Evolutionary conservation across 176 grass and related monocot species (phyloP), one percentile per base, ranked within the genome.

Genomic region (Musa itinerans): DNA sequence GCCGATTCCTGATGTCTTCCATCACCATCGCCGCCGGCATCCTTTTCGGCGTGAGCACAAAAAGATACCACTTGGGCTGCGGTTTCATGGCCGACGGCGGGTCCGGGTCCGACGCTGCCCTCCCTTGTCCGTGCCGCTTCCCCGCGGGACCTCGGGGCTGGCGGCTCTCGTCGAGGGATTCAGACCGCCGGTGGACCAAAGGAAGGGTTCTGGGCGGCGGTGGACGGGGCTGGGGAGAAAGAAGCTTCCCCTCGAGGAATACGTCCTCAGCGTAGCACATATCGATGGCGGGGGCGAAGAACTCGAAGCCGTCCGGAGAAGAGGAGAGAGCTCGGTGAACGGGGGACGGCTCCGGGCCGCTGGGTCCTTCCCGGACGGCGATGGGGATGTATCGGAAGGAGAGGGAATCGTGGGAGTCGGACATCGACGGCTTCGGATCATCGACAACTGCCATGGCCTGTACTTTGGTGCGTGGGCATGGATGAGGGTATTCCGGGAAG

Each of bases 201-300:
- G 56, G 56, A 12, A 19, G 26, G 25, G 16, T 50, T 76, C 50
- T 13, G 29, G 1, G 1, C 27, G 54, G 56, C 26, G 10, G 10
- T 19, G 23, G 2, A 8, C 14, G 55, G 9, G 74, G 27, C 3
- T 20, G 48, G 15, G 1, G 63, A 9, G 74, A 55, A 26, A 76
- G 74, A 17, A 76, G 56, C 26, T 50, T 63, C 15, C 74, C 74
- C 3, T 49, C 9, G 56, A n/a, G 17, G 27, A 76, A 76, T 21
- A 76, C 27, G 25, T 76, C 74, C 26, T 59, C 74, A 3, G 74
- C 74, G 29, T 22, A 63, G 29, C 74, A 63, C 17, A 76, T 43
- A 24, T 76, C 56, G 16, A 2, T 24, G 29, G 3, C 17, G 25
- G 8, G 15, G 26, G 21, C 6, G 56, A 26, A 76, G 74, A 76